Evolutionary conservation across 2,329 filamentous ascomycete genomes (phyloP).

Genomic region (Plenodomus biglobosus): DNA sequence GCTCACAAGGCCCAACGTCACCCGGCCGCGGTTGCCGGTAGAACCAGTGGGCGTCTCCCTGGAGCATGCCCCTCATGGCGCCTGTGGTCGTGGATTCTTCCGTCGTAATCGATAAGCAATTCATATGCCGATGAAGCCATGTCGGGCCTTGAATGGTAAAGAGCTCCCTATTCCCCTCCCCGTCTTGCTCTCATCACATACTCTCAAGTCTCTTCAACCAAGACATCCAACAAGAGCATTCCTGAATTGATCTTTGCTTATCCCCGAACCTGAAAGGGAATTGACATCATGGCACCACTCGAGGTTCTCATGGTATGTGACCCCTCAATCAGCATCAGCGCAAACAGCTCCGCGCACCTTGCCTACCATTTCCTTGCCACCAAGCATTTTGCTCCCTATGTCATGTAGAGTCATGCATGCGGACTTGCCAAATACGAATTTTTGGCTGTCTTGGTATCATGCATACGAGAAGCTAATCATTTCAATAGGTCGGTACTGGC

Average conservation of each 20-base stretch:
- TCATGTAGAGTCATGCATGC: constrained; percentile 11
- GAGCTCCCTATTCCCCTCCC: constrained; percentile 4
- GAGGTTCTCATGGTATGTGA: constrained; percentile 52
- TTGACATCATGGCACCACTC: constrained; percentile 49
- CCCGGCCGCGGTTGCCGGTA: constrained; percentile 36
- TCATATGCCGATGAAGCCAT: constrained; percentile 24
- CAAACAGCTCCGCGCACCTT: not conserved
- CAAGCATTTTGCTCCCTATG: constrained; percentile 6
- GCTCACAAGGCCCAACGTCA: constrained; percentile 11
- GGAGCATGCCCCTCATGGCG: constrained; percentile 29
- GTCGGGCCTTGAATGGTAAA: constrained; percentile 9
- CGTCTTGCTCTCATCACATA: not conserved
- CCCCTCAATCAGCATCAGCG: constrained; percentile 9
- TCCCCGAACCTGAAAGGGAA: constrained; percentile 1
- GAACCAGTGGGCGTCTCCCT: constrained; percentile 20
- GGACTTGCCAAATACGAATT: not conserved
- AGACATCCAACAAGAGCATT: constrained; percentile 6
- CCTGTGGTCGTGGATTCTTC: constrained; percentile 28
- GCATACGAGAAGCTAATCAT: constrained; percentile 9
- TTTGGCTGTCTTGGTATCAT: not conserved
- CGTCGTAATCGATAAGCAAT: constrained; percentile 24
- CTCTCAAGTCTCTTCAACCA: not conserved
- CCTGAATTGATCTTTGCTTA: constrained; percentile 5
- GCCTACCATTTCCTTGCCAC: constrained; percentile 9
- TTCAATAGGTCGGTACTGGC: constrained; percentile 72